These are phyloP conservation scores for Fusarium gaditjirri DNA, from an alignment of 2,329 filamentous ascomycete genomes.

Conservation along the genomic window DNA sequence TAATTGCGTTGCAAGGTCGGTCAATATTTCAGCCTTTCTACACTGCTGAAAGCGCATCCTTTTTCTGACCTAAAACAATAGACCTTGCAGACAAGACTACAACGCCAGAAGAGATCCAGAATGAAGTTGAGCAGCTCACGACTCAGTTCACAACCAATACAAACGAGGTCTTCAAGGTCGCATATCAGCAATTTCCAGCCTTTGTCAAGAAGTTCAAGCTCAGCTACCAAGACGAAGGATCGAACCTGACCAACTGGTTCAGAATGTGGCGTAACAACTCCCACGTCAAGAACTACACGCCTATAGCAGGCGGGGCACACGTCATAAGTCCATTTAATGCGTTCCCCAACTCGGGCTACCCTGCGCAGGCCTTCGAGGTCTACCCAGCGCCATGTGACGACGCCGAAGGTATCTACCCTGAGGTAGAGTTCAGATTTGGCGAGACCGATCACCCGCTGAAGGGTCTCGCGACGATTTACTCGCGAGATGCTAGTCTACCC, in stretches of 20 bases:
- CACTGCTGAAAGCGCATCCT: fast-evolving
- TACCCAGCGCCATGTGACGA: not conserved
- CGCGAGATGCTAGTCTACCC: fast-evolving
- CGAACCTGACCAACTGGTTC: not conserved
- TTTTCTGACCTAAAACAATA: not conserved
- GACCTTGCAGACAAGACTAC: not conserved
- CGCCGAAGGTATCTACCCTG: not conserved
- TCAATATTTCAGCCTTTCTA: fast-evolving
- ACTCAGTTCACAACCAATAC: fast-evolving
- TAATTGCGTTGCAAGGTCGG: not conserved
- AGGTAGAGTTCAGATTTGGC: not conserved
- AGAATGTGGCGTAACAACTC: not conserved
- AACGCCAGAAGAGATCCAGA: not conserved
- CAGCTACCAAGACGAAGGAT: not conserved
- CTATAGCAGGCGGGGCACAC: not conserved
- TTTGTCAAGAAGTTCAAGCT: not conserved
- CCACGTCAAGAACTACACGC: not conserved
- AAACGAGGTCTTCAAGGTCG: fast-evolving
- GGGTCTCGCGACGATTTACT: not conserved
- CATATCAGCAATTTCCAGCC: fast-evolving
- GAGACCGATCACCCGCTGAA: not conserved
- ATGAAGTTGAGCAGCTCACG: fast-evolving
- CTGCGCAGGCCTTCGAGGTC: not conserved
- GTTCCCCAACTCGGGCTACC: no score
- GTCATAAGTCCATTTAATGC: no score